Base-by-base conservation (phyloP, 768 basidiomycete genomes). In the Suillus decipiens region DNA sequence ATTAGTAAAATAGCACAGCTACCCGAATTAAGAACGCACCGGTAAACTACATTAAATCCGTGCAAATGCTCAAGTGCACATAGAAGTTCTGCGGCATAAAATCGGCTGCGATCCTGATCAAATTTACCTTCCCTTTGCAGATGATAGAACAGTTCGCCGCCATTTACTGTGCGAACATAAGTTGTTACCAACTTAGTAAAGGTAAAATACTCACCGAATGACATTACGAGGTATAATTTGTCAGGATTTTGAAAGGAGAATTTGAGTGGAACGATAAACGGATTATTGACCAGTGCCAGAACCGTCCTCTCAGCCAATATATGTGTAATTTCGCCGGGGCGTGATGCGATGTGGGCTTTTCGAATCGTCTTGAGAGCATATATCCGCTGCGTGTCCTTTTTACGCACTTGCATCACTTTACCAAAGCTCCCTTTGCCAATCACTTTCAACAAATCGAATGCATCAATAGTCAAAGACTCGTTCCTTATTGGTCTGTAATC, bases 321-420 rank as follows among this genome's bases (percentile, higher is more conserved):
- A 74, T 99, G 97, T 2, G 95, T 98, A 69, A 99, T 98, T 79
- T 99, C 97, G 45, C 96, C 96, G 0, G 92, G 93, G 1, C 96
- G 86, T 39, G 93, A 92, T 5, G 96, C 97, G 67, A 99, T 99
- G 72, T 97, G 94, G 4, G 96, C 96, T 77, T 99, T 99, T 60
- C 96, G 87, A 70, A 99, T 98, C 3, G 97, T 98, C 81, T 99
- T 99, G 70, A 99, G 82, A 2, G 96, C 96, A 78, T 99, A 99
- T 71, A 99, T 92, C 63, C 97, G 93, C 68, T 93, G 86, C 1
- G 97, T 99, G 77, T 99, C 95, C 79, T 97, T 96, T 80, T 99
- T 99, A 60, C 95, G 90, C 47, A 99, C 96, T 84, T 99, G 96
- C 97, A 99, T 99, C 42, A 96, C 96, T 77, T 99, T 99, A 17